Base-by-base conservation (phyloP, 441 rosid species). In the Croton laevigatus region DNA sequence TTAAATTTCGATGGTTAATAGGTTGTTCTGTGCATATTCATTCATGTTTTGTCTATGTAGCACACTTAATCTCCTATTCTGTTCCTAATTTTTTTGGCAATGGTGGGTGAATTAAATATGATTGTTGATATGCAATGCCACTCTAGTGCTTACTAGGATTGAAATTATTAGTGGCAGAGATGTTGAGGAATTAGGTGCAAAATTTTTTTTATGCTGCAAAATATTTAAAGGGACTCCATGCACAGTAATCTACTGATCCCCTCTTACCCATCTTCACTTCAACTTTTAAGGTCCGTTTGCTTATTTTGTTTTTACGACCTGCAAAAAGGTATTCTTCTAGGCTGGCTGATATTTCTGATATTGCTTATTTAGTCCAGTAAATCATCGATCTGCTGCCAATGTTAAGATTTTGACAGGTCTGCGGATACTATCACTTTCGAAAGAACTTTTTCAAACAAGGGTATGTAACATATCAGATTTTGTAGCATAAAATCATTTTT, bases 391-490 rank as follows among this genome's bases (percentile, higher is more conserved):
- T 54, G 3, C 32, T n/a, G 4, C 27, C 45, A 42, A 71, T 65
- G 27, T 60, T 52, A 20, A 27, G 42, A 23, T 62, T 74, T 69
- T 71, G 14, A 8, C 76, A 86, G 84, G 65, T 76, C 66, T 46
- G 51, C 71, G n/a, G 72, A 52, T 64, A 62, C 74, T 40, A 36
- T 79, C 37, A 70, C 70, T 37, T 53, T 77, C 32, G 27, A 57
- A 14, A 84, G 70, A 54, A 72, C 55, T 3, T 66, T 68, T 46
- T 63, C 72, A 1, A 76, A 68, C 59, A 75, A 65, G 8, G 84
- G 89, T 85, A 80, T 67, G 40, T 10, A 62, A 51, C 52, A n/a
- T 45, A 51, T 37, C 8, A 20, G 62, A 72, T 16, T 70, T 73
- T 59, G 52, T 53, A 23, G 59, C 23, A 3, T 17, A 20, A 23